Conservation (phyloP, 2,329 filamentous ascomycete species). For the Pseudonectria foliicola region DNA sequence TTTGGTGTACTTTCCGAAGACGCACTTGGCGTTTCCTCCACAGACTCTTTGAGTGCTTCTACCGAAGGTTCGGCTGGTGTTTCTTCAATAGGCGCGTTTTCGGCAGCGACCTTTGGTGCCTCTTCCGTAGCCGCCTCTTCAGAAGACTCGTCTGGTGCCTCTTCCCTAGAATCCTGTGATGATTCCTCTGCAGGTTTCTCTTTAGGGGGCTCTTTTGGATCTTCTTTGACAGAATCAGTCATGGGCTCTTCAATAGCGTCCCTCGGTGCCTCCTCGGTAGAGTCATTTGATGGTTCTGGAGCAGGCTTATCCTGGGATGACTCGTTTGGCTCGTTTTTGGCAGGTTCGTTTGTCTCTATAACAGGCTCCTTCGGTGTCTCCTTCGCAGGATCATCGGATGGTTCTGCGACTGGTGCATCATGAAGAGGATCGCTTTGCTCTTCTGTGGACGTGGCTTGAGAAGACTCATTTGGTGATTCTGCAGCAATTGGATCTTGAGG, state of each 20-base stretch:
- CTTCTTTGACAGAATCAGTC: neutral
- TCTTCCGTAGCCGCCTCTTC: conserved; percentile 5
- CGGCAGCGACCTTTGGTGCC: neutral
- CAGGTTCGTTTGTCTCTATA: conserved; percentile 2
- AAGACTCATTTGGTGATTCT: neutral
- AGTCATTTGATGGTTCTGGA: conserved; percentile 4
- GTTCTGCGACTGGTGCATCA: neutral
- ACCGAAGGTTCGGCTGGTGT: neutral
- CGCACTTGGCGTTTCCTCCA: neutral
- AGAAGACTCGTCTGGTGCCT: neutral
- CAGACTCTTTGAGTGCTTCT: neutral
- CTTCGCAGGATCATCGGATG: conserved; percentile 1
- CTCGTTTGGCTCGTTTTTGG: conserved; percentile 1
- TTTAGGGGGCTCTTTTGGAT: conserved; percentile 1
- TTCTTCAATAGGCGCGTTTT: neutral
- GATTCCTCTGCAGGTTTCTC: neutral
- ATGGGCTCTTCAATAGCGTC: conserved; percentile 4
- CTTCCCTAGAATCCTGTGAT: neutral
- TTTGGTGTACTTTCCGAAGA: too few relatives aligned
- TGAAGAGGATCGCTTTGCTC: neutral
- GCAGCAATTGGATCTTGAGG: neutral
- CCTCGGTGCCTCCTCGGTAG: neutral
- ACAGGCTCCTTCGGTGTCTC: conserved; percentile 1
- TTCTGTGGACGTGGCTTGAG: neutral
- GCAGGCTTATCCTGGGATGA: conserved; percentile 1